Percentiles rank a stretch among this genome's conserved stretches.
Conservation (phyloP, 495 filamentous ascomycete genomes). For the Lasiosphaeria ovina region DNA sequence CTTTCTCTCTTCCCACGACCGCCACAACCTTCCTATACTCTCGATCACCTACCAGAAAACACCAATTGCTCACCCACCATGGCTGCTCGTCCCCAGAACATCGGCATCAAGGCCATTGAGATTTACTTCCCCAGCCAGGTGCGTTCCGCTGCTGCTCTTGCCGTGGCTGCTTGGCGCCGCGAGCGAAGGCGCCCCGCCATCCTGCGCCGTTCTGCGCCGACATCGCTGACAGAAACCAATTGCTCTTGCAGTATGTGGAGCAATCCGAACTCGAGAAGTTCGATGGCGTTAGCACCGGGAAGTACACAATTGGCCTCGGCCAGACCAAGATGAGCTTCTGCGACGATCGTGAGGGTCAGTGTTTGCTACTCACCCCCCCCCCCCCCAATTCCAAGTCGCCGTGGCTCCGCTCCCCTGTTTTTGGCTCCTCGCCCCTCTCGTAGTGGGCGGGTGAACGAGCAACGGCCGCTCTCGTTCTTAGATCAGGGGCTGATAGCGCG, state of each 20-base stretch:
- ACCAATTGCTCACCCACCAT: slow-evolving; percentile 53
- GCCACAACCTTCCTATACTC: slow-evolving; percentile 15
- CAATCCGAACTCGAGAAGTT: slow-evolving; percentile 95
- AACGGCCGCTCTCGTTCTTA: slow-evolving; percentile 18
- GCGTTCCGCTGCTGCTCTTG: slow-evolving; percentile 32
- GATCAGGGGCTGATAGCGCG: slow-evolving; percentile 26
- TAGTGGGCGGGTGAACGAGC: neutral
- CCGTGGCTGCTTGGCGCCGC: neutral
- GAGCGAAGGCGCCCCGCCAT: neutral
- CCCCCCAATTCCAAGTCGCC: slow-evolving; percentile 3
- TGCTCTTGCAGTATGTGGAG: slow-evolving; percentile 77
- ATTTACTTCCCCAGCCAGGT: slow-evolving; percentile 98
- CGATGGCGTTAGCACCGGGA: slow-evolving; percentile 90
- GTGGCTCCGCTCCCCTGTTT: neutral
- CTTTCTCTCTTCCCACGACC: slow-evolving; percentile 12
- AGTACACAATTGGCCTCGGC: slow-evolving; percentile 98
- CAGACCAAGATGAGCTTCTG: slow-evolving; percentile 99
- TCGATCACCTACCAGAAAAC: slow-evolving; percentile 7
- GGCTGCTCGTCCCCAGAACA: slow-evolving; percentile 88
- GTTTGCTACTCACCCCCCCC: slow-evolving; percentile 3
- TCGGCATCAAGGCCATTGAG: slow-evolving; percentile 99
- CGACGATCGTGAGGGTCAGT: slow-evolving; percentile 93
- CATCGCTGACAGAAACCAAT: slow-evolving; percentile 29
- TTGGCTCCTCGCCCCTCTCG: slow-evolving; percentile 1
- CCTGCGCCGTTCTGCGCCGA: slow-evolving; percentile 15